A percentile compares a stretch with the other conserved stretches of the same genome.
phyloP scores from a whole-genome alignment of 139 green algal species.

The Closterium sp. region DNA sequence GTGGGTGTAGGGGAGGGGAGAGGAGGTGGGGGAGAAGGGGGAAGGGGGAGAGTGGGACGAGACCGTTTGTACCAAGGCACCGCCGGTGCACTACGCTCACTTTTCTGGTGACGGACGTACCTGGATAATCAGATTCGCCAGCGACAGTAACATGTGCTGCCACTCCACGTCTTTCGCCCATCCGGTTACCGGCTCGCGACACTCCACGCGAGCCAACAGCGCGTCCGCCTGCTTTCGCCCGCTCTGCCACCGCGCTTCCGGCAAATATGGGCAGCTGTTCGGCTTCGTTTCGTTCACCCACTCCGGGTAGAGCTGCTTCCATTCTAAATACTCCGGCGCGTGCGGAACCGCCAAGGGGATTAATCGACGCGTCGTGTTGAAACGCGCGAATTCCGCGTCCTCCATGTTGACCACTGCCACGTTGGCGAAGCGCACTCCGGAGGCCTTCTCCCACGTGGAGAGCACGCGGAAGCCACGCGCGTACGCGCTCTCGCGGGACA shows the following conservation, averaged over 20 bases:
- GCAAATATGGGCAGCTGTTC: background rate
- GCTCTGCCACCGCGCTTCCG: background rate
- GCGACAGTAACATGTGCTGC: conserved; percentile 5
- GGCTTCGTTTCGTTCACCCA: background rate
- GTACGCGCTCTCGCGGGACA: background rate
- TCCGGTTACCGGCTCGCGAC: background rate
- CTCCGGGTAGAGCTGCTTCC: conserved; percentile 9
- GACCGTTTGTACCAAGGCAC: too few species aligned
- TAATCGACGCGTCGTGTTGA: background rate
- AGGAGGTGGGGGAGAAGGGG: background rate
- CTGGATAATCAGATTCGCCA: background rate
- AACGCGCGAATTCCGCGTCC: background rate
- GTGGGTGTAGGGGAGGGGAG: background rate
- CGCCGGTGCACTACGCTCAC: too few species aligned
- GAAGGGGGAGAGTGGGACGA: too few species aligned
- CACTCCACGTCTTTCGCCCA: conserved; percentile 1
- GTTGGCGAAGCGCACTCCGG: background rate
- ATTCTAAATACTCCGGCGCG: background rate
- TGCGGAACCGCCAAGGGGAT: background rate
- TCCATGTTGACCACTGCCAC: background rate
- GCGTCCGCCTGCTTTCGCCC: background rate
- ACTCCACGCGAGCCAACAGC: background rate
- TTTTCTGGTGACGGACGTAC: too few species aligned
- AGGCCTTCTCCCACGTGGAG: background rate
- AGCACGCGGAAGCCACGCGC: background rate